These are phyloP conservation scores for Xylaria intraflava DNA, from an alignment of 495 filamentous ascomycete species.

Conservation along the genomic window DNA sequence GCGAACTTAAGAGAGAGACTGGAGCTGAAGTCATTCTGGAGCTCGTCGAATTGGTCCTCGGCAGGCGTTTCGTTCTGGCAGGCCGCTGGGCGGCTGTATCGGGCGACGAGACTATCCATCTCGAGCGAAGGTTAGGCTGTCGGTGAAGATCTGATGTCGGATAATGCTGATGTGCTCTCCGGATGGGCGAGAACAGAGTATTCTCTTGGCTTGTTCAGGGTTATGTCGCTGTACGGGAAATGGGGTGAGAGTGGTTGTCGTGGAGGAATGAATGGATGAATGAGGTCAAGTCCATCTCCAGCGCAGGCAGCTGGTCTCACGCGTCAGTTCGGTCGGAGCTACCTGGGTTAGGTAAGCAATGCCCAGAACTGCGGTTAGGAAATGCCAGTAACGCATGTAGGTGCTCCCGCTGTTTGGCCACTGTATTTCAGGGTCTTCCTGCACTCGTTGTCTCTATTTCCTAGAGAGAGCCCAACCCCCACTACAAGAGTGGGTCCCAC, in stretches of 20 bases:
- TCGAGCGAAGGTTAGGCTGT: not conserved
- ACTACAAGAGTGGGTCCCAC: too few relatives aligned
- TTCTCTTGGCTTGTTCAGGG: not conserved
- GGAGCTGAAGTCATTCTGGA: conserved; percentile 57
- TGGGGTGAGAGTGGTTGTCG: not conserved
- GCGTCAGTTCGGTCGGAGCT: conserved; percentile 24
- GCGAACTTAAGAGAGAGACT: conserved; percentile 78
- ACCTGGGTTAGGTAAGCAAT: conserved; percentile 13
- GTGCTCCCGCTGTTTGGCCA: too few relatives aligned
- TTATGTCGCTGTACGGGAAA: not conserved
- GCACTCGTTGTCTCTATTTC: too few relatives aligned
- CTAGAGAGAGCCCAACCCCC: too few relatives aligned
- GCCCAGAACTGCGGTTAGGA: too few relatives aligned
- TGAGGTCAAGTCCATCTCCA: conserved; percentile 2
- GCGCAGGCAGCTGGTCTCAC: conserved; percentile 26
- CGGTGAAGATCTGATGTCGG: not conserved
- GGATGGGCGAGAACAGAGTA: not conserved
- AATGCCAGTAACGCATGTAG: too few relatives aligned
- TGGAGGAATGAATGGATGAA: conserved; percentile 3
- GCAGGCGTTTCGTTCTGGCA: conserved; percentile 64
- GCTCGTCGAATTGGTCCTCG: conserved; percentile 61
- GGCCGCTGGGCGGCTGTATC: conserved; percentile 66
- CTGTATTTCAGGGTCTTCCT: too few relatives aligned
- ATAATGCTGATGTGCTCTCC: not conserved
- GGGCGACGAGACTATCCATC: conserved; percentile 91